Evolutionary conservation across 208 protist species (phyloP).

Genomic region (Naegleria lovaniensis): DNA sequence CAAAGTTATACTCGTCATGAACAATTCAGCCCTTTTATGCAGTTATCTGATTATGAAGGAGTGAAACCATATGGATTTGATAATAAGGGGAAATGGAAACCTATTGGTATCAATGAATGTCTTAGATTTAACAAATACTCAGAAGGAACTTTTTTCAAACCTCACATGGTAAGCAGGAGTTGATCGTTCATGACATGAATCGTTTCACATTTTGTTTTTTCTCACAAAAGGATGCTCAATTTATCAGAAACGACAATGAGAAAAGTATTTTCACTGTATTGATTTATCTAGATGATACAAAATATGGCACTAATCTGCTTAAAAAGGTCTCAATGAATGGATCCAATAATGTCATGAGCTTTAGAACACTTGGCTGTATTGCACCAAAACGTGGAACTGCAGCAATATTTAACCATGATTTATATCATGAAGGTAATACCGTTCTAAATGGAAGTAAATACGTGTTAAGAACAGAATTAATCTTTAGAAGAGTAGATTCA

Average conservation of each 20-base stretch:
- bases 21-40: neutral
- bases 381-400: too few relatives aligned
- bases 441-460: neutral
- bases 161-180: constrained; percentile 9
- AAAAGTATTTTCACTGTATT: constrained; percentile 34
- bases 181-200: too few relatives aligned
- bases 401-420: too few relatives aligned
- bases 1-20: too few relatives aligned
- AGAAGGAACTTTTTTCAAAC: constrained; percentile 27
- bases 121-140: constrained; percentile 37
- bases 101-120: constrained; percentile 34
- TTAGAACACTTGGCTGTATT: too few relatives aligned
- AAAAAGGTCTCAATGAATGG: neutral
- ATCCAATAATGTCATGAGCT: too few relatives aligned
- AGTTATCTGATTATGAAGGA: neutral
- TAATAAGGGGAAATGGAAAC: constrained; percentile 34
- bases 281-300: constrained; percentile 36
- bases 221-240: constrained; percentile 20
- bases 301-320: constrained; percentile 29
- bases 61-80: constrained; percentile 42
- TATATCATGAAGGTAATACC: too few relatives aligned
- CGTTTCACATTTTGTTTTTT: too few relatives aligned
- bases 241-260: constrained; percentile 23
- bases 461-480: constrained; percentile 24
- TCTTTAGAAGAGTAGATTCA: neutral